phyloP scores from a whole-genome alignment of 345 rosid genomes.

The Cardiospermum halicacabum region DNA sequence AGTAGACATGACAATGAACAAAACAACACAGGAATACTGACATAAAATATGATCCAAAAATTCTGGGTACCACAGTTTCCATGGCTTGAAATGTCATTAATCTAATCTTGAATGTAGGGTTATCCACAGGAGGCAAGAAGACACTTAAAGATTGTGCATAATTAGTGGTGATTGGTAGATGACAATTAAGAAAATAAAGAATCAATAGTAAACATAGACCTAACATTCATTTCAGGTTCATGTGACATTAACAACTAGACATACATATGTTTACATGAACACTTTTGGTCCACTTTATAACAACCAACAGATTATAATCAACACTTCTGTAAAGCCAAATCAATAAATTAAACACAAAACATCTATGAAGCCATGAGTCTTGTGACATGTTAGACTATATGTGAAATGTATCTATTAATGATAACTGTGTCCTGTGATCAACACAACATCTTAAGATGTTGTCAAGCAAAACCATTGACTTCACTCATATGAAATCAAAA shows the following conservation, averaged over 20 bases:
- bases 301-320: background rate
- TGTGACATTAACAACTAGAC: constrained; percentile 14
- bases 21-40: constrained; percentile 21
- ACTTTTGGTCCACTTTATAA: constrained; percentile 1
- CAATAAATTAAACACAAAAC: background rate
- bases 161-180: constrained; percentile 5
- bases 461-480: background rate
- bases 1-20: constrained; percentile 9
- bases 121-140: constrained; percentile 8
- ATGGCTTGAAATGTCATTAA: background rate
- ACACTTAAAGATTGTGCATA: background rate
- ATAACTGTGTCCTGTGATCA: too few relatives aligned
- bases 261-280: background rate
- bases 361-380: background rate
- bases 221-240: constrained; percentile 6
- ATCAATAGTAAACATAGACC: constrained; percentile 21
- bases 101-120: background rate
- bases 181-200: constrained; percentile 4
- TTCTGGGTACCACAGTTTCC: background rate
- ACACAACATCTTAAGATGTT: too few relatives aligned
- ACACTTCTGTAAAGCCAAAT: constrained; percentile 16
- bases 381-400: constrained; percentile 3
- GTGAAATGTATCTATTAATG: too few relatives aligned
- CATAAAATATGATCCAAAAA: constrained; percentile 7
- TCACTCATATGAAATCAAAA: background rate